Conservation (phyloP, 495 filamentous ascomycete genomes). For the Aspergillus ellipticus region DNA sequence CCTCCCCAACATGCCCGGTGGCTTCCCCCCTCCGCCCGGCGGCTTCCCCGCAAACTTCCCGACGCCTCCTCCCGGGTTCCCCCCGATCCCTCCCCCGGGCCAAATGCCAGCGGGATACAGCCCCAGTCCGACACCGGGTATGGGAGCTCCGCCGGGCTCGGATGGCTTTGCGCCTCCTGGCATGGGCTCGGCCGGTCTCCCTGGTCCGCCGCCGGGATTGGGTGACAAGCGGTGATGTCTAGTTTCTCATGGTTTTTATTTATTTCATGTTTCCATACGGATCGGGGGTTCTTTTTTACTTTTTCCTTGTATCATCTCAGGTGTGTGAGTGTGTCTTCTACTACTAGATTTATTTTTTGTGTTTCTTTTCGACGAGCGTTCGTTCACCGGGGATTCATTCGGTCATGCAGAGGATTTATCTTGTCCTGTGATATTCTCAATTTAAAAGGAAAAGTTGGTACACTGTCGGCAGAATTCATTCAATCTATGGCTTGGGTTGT, state of each 20-base stretch:
- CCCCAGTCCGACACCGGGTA: constrained; percentile 23
- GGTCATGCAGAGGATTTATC: background rate
- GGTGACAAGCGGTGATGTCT: constrained; percentile 17
- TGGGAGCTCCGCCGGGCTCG: constrained; percentile 27
- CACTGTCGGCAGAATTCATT: no score
- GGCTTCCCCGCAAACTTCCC: constrained; percentile 56
- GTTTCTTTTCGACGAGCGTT: background rate
- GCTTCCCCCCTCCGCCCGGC: constrained; percentile 61
- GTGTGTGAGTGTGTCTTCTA: background rate
- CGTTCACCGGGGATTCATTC: background rate
- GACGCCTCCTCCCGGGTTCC: constrained; percentile 30
- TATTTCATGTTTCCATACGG: background rate
- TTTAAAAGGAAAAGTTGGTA: background rate
- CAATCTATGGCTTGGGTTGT: no score
- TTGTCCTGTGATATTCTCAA: background rate
- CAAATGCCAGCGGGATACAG: constrained; percentile 22
- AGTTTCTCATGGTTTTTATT: background rate
- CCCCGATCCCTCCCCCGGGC: constrained; percentile 24
- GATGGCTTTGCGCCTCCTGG: constrained; percentile 31
- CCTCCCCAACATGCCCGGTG: constrained; percentile 41
- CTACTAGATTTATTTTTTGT: background rate
- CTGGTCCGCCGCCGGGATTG: constrained; percentile 22
- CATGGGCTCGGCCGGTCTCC: constrained; percentile 9
- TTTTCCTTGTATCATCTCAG: constrained; percentile 2
- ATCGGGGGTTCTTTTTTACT: background rate